phyloP scores from a whole-genome alignment of 2,329 filamentous ascomycete genomes.

The Clarireedia paspali region DNA sequence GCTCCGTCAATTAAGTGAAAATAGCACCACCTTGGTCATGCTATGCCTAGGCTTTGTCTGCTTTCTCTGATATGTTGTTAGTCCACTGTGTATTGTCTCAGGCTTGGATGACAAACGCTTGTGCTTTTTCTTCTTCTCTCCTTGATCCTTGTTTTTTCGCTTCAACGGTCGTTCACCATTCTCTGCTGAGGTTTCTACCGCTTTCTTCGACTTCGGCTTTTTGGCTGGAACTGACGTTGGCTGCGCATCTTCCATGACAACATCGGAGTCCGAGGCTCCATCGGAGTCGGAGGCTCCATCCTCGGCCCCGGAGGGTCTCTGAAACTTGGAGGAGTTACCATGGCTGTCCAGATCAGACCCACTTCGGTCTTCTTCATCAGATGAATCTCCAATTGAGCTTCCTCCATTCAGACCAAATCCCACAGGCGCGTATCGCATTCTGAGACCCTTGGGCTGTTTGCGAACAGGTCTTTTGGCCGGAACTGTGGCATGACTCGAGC shows the following conservation, averaged over 20 bases:
- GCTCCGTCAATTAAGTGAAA: too few species aligned
- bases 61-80: not conserved
- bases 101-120: slow-evolving; percentile 20
- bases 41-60: not conserved
- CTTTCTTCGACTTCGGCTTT: slow-evolving; percentile 6
- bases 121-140: slow-evolving; percentile 19
- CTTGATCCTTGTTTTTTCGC: slow-evolving; percentile 20
- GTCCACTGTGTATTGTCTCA: not conserved
- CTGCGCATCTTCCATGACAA: slow-evolving; percentile 16
- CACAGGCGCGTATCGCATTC: slow-evolving; percentile 59
- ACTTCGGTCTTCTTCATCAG: slow-evolving; percentile 12
- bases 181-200: slow-evolving; percentile 7
- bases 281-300: slow-evolving; percentile 4
- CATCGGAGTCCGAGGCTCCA: slow-evolving; percentile 10
- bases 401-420: slow-evolving; percentile 43
- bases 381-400: slow-evolving; percentile 32
- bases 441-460: slow-evolving; percentile 60
- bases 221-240: slow-evolving; percentile 6
- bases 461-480: slow-evolving; percentile 46
- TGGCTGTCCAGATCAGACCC: slow-evolving; percentile 18
- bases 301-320: not conserved
- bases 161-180: slow-evolving; percentile 12
- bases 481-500: slow-evolving; percentile 31
- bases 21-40: too few species aligned
- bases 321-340: slow-evolving; percentile 3